Base-by-base conservation (phyloP, 2,329 filamentous ascomycete species). In the Huntiella bhutanensis region DNA sequence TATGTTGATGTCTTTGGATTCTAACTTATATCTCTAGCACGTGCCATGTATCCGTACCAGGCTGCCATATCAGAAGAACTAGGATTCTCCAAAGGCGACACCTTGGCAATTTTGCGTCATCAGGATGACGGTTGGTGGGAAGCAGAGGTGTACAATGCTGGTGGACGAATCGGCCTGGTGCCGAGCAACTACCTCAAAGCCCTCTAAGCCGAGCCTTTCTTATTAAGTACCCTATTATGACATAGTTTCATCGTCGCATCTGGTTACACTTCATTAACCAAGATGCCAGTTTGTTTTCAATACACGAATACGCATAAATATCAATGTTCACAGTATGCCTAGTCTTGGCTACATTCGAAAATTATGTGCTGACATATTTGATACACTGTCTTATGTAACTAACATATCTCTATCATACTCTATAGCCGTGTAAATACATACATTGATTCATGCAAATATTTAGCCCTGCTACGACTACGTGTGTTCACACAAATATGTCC, bases 81-180 rank as follows among this genome's bases (percentile, higher is more conserved):
- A 15, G 81, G 82, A 11, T 98, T 98, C 61, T 70, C 71, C 41
- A 98, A 98, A 65, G 87, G 87, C 41, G 92, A 98, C 58, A 77
- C 88, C 49, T 69, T 98, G 11, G 85, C 88, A 2, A 78, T 98
- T 11, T 67, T 95, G 41, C 73, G 87, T 50, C 76, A 93, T 56
- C 91, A 98, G 63, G 91, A 98, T 59, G 91, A 98, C 58, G 91
- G 91, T 15, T 98, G 91, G 91, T 98, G 92, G 91, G 91, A 98
- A 65, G 92, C 92, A 10, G 88, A 95, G 61, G 75, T 95, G 36
- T 82, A 87, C 40, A 78, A 79, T 17, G 69, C 71, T 52, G 72
- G 69, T 52, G 75, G 70, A 43, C 68, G 63, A 43, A 59, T 69
- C 49, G 76, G 76, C 51, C 65, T 80, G 56, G 75, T 80, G 53